These are phyloP conservation scores for Calonectria montana DNA, from an alignment of 2,329 filamentous ascomycete genomes.

Conservation along the genomic window DNA sequence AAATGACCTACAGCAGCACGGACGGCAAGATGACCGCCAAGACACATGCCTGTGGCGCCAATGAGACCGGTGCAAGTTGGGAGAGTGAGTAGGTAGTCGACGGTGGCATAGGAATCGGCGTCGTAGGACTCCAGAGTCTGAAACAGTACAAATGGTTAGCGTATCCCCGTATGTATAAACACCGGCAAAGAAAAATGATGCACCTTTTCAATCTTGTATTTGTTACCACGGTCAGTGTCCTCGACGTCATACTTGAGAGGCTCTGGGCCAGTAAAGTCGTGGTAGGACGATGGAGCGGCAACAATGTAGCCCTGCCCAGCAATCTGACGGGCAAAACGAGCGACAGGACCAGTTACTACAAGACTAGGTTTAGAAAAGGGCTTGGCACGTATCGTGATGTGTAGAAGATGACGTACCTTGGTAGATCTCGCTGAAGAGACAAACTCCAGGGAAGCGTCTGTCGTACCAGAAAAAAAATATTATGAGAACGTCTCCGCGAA, in stretches of 20 bases:
- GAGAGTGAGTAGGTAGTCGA: slow-evolving; percentile 77
- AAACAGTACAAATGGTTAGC: neutral
- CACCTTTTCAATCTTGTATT: slow-evolving; percentile 85
- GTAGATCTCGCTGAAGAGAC: slow-evolving; percentile 94
- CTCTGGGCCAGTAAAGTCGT: slow-evolving; percentile 90
- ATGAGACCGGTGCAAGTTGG: slow-evolving; percentile 85
- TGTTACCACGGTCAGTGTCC: slow-evolving; percentile 89
- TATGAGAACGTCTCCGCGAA: slow-evolving; percentile 13
- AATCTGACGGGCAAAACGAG: slow-evolving; percentile 90
- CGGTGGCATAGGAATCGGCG: slow-evolving; percentile 75
- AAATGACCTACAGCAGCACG: slow-evolving; percentile 62
- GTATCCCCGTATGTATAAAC: neutral
- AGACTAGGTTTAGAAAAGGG: neutral
- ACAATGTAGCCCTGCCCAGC: slow-evolving; percentile 94
- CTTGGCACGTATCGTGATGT: neutral
- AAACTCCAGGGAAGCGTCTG: slow-evolving; percentile 83
- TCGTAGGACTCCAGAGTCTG: slow-evolving; percentile 89
- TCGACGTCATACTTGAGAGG: slow-evolving; percentile 86
- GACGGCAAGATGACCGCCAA: slow-evolving; percentile 86
- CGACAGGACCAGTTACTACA: slow-evolving; percentile 87
- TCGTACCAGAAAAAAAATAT: neutral
- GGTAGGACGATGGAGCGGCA: slow-evolving; percentile 89
- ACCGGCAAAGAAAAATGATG: neutral
- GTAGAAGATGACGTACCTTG: slow-evolving; percentile 73
- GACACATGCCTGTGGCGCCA: slow-evolving; percentile 89